These are phyloP conservation scores for Silene noctiflora DNA, from an alignment of 179 eudicot genomes.

Conservation along the genomic window DNA sequence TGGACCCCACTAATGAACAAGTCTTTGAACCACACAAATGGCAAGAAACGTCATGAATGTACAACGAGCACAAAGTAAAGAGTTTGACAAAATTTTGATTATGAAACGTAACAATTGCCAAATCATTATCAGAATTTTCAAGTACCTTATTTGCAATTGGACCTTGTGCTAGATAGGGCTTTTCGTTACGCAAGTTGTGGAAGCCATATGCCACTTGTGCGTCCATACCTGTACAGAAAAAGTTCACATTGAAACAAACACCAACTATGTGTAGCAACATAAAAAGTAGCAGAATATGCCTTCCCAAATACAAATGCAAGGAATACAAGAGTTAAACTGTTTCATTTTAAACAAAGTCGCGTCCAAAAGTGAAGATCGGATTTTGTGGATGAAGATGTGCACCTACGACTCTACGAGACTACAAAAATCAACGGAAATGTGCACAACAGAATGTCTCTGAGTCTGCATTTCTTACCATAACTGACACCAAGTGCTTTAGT, in stretches of 20 bases:
- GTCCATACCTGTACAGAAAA: conserved; percentile 70
- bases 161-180: conserved; percentile 92
- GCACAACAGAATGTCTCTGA: background rate
- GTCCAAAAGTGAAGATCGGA: background rate
- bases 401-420: background rate
- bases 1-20: background rate
- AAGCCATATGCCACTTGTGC: conserved; percentile 97
- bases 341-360: background rate
- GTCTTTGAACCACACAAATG: background rate
- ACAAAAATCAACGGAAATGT: background rate
- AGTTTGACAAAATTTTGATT: background rate
- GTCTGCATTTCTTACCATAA: background rate
- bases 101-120: background rate
- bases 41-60: background rate
- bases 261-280: background rate
- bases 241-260: background rate
- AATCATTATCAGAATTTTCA: background rate
- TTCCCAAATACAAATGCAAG: background rate
- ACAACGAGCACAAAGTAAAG: background rate
- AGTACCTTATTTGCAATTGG: conserved; percentile 81
- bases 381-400: background rate
- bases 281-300: background rate
- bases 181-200: conserved; percentile 87
- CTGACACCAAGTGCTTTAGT: background rate
- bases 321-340: background rate